phyloP scores from a whole-genome alignment of 2,329 filamentous ascomycete species.

The Clonostachys solani region DNA sequence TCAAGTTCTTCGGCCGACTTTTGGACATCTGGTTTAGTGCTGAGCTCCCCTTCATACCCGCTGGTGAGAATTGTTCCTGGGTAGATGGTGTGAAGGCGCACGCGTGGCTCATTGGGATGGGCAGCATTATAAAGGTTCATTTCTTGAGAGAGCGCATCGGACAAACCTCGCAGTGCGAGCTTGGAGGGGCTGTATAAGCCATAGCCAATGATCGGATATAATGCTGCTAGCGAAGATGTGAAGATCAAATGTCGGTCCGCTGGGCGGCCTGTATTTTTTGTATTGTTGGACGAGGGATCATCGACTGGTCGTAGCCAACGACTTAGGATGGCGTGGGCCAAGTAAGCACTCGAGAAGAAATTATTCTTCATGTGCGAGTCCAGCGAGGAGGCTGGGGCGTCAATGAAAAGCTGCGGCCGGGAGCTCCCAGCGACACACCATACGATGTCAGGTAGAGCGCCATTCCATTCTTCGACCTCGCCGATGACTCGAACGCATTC shows the following conservation, averaged over 20 bases:
- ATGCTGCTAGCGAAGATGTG: conserved; percentile 72
- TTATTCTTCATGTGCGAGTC: conserved; percentile 86
- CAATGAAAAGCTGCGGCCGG: conserved; percentile 71
- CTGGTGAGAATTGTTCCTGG: conserved; percentile 80
- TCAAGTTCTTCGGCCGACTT: conserved; percentile 76
- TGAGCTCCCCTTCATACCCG: conserved; percentile 71
- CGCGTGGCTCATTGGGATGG: conserved; percentile 54
- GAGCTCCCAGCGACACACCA: conserved; percentile 85
- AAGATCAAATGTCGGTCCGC: conserved; percentile 76
- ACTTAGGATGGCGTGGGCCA: conserved; percentile 74
- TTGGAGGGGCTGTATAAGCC: conserved; percentile 80
- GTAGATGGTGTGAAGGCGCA: conserved; percentile 77
- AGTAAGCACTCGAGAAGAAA: conserved; percentile 83
- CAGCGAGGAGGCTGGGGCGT: conserved; percentile 62
- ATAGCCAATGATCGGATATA: conserved; percentile 79
- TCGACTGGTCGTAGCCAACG: conserved; percentile 62
- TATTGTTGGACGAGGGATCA: background rate
- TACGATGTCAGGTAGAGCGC: conserved; percentile 71
- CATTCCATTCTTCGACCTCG: conserved; percentile 78
- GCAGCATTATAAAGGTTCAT: conserved; percentile 62
- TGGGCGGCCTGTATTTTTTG: conserved; percentile 14
- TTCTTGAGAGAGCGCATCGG: conserved; percentile 81
- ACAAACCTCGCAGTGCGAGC: conserved; percentile 75
- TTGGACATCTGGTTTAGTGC: conserved; percentile 76
- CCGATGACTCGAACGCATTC: conserved; percentile 68